Base-by-base conservation (phyloP, 2,329 filamentous ascomycete genomes). In the Mariannaea elegans region DNA sequence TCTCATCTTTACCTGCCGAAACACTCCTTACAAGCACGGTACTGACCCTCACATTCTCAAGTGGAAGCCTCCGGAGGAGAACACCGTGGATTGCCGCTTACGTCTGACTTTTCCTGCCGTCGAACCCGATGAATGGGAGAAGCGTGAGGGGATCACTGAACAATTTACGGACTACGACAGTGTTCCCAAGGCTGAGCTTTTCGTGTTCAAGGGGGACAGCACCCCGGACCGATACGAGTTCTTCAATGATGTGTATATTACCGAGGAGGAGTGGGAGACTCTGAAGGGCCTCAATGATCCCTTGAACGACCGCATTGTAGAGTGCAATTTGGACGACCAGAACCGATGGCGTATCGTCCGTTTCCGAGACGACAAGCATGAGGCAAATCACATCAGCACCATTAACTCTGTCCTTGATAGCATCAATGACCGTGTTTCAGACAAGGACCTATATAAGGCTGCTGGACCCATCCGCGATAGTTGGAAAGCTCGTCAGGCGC, bases 51-150 rank as follows among this genome's bases (percentile, higher is more conserved):
- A 97, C 75, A 99, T 97, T 64, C 82, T 99, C 36, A 99, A 99
- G 77, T 99, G 95, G 95, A 99, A 99, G 78, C 93, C 94, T 0
- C 92, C 93, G 4, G 84, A 92, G 65, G 95, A 99, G 76, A 99
- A 99, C 79, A 97, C 93, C 0, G 88, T 99, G 67, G 95, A 99
- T 75, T 97, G 97, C 75, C 86, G 90, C 39, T 84, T 98, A 69
- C 86, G 86, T 50, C 84, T 99, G 41, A 82, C 85, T 12, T 98
- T 97, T 71, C 90, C 91, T 0, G 72, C 82, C 1, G 81, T 90
- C n/a, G 84, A 91, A 59, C 90, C 90, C 1, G 86, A 90, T 70
- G 84, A 86, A 13, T 77, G 82, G 14, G 90, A 95, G 68, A 85
- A 86, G 44, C 85, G 87, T 31, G 89, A 91, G 16, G 89, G 88